Evolutionary conservation across 2,329 filamentous ascomycete species (phyloP), one percentile per base, ranked within the genome.

Genomic region (Shiraia sp.): DNA sequence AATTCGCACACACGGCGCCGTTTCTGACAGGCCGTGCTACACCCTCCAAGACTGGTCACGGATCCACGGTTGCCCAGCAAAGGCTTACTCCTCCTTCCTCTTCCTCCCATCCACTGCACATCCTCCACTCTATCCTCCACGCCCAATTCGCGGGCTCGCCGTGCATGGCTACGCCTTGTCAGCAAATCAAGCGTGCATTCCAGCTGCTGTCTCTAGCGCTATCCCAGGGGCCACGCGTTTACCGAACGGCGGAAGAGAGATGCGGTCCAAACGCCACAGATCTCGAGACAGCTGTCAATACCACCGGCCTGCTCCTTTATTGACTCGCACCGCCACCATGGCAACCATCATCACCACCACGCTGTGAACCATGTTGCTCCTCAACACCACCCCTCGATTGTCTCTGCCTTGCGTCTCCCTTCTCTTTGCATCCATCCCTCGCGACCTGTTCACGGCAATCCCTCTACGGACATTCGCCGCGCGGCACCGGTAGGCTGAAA

Each of bases 401-500:
- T n/a, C n/a, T n/a, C n/a, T n/a, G n/a, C n/a, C n/a, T n/a, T n/a
- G n/a, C n/a, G n/a, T n/a, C n/a, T n/a, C n/a, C n/a, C n/a, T n/a
- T n/a, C n/a, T n/a, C n/a, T n/a, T n/a, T 27, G 17, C 26, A 13
- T 17, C 4, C 32, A 17, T 23, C 25, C 25, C 17, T 31, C 23
- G 38, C 19, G n/a, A 13, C 12, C 13, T 24, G 6, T 16, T 34
- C 31, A 19, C 32, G 16, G 16, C 38, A 14, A 40, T 15, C 27
- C 15, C 30, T 25, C 13, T 14, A 27, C 37, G 13, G 29, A 29
- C 6, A 35, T n/a, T 26, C 29, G 26, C 25, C 38, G 38, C 38
- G 38, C 38, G 32, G 38, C 38, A 41, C 26, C 34, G 38, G 32
- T 27, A 25, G 26, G 26, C 26, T 39, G 36, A 33, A 45, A 40